phyloP scores from a whole-genome alignment of 805 yeast species.

The Saturnispora galanensis region DNA sequence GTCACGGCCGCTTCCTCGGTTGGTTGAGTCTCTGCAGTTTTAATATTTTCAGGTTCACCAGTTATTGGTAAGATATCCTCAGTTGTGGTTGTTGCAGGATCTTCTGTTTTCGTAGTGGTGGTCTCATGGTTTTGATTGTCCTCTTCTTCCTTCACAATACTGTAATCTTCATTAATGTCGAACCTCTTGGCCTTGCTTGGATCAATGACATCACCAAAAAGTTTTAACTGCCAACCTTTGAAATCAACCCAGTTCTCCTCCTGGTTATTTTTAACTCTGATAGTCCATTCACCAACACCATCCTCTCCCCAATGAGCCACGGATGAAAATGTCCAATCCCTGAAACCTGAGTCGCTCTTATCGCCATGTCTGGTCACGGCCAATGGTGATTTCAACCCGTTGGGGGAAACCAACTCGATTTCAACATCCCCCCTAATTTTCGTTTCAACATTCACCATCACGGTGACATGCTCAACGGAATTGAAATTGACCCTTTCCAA shows the following conservation, averaged over 20 bases:
- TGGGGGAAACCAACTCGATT: slow-evolving; percentile 62
- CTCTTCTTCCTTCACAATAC: slow-evolving; percentile 19
- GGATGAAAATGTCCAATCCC: slow-evolving; percentile 85
- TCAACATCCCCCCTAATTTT: slow-evolving; percentile 59
- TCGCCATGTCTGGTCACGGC: slow-evolving; percentile 63
- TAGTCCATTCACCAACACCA: slow-evolving; percentile 75
- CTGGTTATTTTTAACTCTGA: slow-evolving; percentile 46
- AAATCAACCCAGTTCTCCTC: slow-evolving; percentile 34
- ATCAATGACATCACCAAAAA: slow-evolving; percentile 76
- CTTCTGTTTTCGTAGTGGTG: slow-evolving; percentile 5
- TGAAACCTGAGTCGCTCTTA: slow-evolving; percentile 45
- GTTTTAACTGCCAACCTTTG: slow-evolving; percentile 61
- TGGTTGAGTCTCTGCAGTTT: not conserved
- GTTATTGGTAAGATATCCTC: not conserved
- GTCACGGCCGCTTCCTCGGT: no score
- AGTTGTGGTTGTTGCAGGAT: no score
- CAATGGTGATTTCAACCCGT: slow-evolving; percentile 61
- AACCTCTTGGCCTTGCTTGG: slow-evolving; percentile 49
- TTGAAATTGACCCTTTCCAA: slow-evolving; percentile 51
- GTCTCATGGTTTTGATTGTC: slow-evolving; percentile 7
- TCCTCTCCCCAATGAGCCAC: slow-evolving; percentile 97
- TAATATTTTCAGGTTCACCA: not conserved
- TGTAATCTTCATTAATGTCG: slow-evolving; percentile 40
- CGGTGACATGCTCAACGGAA: slow-evolving; percentile 76
- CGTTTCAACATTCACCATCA: slow-evolving; percentile 62